Base-by-base conservation (phyloP, 768 basidiomycete species). In the Russula olivacea region DNA sequence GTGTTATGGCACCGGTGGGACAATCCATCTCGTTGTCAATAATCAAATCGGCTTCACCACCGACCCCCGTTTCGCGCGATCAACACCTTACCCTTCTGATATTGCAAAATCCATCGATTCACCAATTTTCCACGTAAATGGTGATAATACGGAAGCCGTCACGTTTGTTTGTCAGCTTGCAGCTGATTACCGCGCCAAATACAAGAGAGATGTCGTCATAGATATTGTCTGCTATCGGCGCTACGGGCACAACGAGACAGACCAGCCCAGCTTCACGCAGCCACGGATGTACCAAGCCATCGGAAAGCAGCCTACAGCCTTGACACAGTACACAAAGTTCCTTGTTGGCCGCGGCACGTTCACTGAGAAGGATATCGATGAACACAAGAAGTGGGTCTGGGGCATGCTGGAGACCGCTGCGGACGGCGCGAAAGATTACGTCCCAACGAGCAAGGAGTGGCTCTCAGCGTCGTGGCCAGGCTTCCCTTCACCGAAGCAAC, bases 11-110 rank as follows among this genome's bases (percentile, higher is more conserved):
- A 98, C 94, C 15, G 97, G 97, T 61, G 97, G 97, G 61, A 98
- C 97, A 53, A 93, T 99, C 69, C 97, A 99, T 73, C 79, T 99
- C 61, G 96, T 98, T 69, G 93, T 98, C 68, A 98, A 98, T 81
- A 98, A 98, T 77, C 96, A 98, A 73, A 96, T 98, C 64, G 96
- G 96, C 62, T 99, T 99, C 80, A 99, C 97, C 55, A 99, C 97
- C 38, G 96, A 98, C 72, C 97, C 97, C 51, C 88, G 95, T 61
- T 97, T 98, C 78, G 80, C 96, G 51, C 94, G 97, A 61, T 98
- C 96, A 19, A 99, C 97, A 4, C 91, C 97, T 54, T 98, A 99
- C 77, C 91, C 91, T 14, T 98, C 96, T 59, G 97, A 99, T 72
- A 91, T 99, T 67, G 97, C 97, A 66, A 99, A 99, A 76, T 87